Percentiles rank a stretch among this genome's conserved stretches.
These are phyloP conservation scores for Limnanthes douglasii DNA, from an alignment of 345 rosid genomes.

Conservation along the genomic window DNA sequence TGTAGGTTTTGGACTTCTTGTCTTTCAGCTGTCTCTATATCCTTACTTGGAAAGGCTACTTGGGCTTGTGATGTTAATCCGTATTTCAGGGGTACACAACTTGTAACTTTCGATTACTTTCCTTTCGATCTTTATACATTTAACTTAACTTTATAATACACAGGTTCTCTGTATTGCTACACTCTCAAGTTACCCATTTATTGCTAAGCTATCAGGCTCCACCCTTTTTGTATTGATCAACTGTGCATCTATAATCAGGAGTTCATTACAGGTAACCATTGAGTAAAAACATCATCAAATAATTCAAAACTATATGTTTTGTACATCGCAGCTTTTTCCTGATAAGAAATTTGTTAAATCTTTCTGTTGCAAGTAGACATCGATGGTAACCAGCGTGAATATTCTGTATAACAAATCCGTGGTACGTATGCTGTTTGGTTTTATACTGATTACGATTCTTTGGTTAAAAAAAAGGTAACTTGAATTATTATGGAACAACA, in stretches of 20 bases:
- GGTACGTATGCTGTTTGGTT: conserved; percentile 23
- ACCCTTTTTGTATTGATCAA: conserved; percentile 32
- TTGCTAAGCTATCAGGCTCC: conserved; percentile 56
- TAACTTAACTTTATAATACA: conserved; percentile 3
- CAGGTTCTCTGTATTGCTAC: conserved; percentile 44
- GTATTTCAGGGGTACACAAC: conserved; percentile 67
- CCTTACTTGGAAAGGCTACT: conserved; percentile 43
- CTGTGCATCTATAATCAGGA: conserved; percentile 55
- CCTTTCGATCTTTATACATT: background rate
- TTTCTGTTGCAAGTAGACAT: conserved; percentile 14
- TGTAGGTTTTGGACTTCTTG: conserved; percentile 67
- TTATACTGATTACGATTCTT: background rate
- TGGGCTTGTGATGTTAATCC: conserved; percentile 41
- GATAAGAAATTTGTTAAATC: background rate
- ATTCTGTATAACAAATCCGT: conserved; percentile 52
- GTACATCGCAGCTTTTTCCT: background rate
- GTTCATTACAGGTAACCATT: conserved; percentile 39
- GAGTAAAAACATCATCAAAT: background rate
- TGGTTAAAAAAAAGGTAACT: too few species aligned
- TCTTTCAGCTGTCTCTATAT: conserved; percentile 52
- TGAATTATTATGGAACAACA: conserved; percentile 5
- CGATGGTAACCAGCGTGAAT: conserved; percentile 35
- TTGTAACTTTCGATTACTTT: conserved; percentile 2
- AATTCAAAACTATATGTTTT: background rate
- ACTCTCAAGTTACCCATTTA: conserved; percentile 45